Percentiles rank a stretch among this genome's conserved stretches.
Evolutionary conservation across 2,329 filamentous ascomycete genomes (phyloP).

Genomic region (Colletotrichum sp.): DNA sequence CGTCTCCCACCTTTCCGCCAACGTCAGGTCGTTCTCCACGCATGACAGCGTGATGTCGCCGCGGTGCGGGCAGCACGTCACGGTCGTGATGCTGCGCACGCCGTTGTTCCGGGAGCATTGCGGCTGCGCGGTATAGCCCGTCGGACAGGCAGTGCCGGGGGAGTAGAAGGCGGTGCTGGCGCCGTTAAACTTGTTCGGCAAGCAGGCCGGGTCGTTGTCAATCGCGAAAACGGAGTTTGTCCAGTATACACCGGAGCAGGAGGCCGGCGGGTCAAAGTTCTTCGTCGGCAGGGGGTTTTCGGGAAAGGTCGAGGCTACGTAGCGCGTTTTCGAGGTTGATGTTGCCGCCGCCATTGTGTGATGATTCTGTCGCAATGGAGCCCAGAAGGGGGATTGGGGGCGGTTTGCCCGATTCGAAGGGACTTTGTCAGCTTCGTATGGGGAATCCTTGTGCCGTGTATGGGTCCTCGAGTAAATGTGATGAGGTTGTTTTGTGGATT

Average conservation of each 20-base stretch:
- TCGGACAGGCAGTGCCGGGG: slow-evolving; percentile 9
- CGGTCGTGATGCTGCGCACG: slow-evolving; percentile 27
- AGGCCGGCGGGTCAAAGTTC: slow-evolving; percentile 20
- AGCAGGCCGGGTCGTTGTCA: slow-evolving; percentile 22
- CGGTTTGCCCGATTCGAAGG: not conserved
- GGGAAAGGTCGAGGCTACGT: slow-evolving; percentile 18
- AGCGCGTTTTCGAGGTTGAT: slow-evolving; percentile 6
- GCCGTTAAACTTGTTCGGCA: slow-evolving; percentile 23
- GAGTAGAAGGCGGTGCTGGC: slow-evolving; percentile 23
- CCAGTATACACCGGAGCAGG: slow-evolving; percentile 22
- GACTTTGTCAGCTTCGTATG: not conserved
- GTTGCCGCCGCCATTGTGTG: not conserved
- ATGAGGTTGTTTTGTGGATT: not conserved
- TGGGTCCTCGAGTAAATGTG: not conserved
- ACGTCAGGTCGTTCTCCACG: slow-evolving; percentile 22
- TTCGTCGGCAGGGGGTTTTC: slow-evolving; percentile 25
- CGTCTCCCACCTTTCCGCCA: slow-evolving; percentile 20
- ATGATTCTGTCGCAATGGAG: not conserved
- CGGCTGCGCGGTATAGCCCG: slow-evolving; percentile 24
- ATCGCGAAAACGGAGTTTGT: slow-evolving; percentile 22
- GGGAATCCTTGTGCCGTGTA: not conserved
- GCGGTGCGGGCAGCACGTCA: slow-evolving; percentile 28
- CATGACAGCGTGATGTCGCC: slow-evolving; percentile 24
- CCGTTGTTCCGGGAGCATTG: slow-evolving; percentile 29
- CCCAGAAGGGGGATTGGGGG: not conserved